These are phyloP conservation scores for Backusella macrospora DNA, from an alignment of 192 early-diverging fungal species.

Conservation along the genomic window DNA sequence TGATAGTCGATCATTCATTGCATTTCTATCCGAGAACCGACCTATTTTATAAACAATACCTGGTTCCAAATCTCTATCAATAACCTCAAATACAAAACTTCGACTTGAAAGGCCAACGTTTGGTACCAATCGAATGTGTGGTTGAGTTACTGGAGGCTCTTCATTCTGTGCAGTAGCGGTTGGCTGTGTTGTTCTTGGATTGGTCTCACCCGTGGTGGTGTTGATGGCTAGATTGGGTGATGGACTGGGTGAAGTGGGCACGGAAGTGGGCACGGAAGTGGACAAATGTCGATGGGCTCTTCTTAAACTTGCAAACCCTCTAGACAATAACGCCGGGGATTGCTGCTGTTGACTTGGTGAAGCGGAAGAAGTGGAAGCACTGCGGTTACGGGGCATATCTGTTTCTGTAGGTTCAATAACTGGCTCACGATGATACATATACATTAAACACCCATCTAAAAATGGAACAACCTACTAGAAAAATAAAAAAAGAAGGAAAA, in stretches of 20 bases:
- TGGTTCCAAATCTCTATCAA: slow-evolving; percentile 65
- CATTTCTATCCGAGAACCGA: slow-evolving; percentile 69
- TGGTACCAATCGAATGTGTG: slow-evolving; percentile 13
- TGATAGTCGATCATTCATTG: slow-evolving; percentile 66
- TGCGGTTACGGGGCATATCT: slow-evolving; percentile 17
- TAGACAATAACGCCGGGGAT: slow-evolving; percentile 17
- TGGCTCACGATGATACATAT: slow-evolving; percentile 3
- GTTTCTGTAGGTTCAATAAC: neutral
- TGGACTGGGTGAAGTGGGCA: neutral
- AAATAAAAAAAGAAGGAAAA: neutral
- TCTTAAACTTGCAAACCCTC: slow-evolving; percentile 20
- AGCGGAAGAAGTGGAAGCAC: neutral
- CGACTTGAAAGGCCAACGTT: slow-evolving; percentile 9
- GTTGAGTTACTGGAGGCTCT: neutral
- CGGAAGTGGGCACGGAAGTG: neutral
- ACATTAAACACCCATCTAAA: slow-evolving; percentile 1
- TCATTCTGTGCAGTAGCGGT: neutral
- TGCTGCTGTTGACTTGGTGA: slow-evolving; percentile 1
- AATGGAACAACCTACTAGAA: neutral
- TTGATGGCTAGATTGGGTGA: neutral
- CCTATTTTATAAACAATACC: slow-evolving; percentile 68
- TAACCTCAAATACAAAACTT: slow-evolving; percentile 52
- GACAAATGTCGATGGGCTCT: slow-evolving; percentile 16
- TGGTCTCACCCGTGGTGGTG: neutral
- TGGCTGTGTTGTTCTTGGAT: neutral